Evolutionary conservation across 2,329 filamentous ascomycete species (phyloP), one percentile per base, ranked within the genome.

Genomic region (Pyricularia grisea): DNA sequence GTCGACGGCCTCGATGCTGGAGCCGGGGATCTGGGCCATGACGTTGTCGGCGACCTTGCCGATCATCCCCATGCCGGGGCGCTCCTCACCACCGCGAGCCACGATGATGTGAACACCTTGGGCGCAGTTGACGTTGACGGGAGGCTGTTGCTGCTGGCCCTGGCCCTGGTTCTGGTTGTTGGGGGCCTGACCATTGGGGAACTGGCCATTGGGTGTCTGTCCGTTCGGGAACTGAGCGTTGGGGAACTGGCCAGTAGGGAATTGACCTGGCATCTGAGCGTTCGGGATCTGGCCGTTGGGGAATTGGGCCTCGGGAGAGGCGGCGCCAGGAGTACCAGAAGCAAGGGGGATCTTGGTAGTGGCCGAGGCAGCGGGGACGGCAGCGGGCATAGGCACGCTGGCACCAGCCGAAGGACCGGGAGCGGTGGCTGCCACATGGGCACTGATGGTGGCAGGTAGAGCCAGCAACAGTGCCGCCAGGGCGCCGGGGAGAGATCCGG

Each of bases 1-100:
- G 63, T 70, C 74, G 71, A 88, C 77, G 0, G 77, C 74, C 58
- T 75, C 75, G 3, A 75, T 74, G 65, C 76, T 73, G 2, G 78
- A 79, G 23, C 76, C 75, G 0, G 78, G 75, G 7, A 79, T 70
- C 20, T 70, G 58, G 11, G 73, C 66, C 66, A 75, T 73, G 3
- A 79, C 74, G 66, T 74, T 68, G 28, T 74, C 73, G 2, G 77
- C 77, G 5, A 80, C 75, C n/a, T 70, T 60, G 9, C 74, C 75
- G 23, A 77, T 74, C 5, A 75, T 72, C 20, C 78, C 78, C 61
- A 77, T 74, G 5, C 77, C 78, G 3, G 73, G 72, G 10, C 66
- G 23, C 72, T 78, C 77, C 23, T 75, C 76, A 33, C 73, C 75
- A 9, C 76, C 78, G 9, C 78, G 75, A 0, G 77, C 77, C 4